Evolutionary conservation across 352 stramenopile genomes (phyloP), one percentile per base, ranked within the genome.

Genomic region (Plasmopara muralis): DNA sequence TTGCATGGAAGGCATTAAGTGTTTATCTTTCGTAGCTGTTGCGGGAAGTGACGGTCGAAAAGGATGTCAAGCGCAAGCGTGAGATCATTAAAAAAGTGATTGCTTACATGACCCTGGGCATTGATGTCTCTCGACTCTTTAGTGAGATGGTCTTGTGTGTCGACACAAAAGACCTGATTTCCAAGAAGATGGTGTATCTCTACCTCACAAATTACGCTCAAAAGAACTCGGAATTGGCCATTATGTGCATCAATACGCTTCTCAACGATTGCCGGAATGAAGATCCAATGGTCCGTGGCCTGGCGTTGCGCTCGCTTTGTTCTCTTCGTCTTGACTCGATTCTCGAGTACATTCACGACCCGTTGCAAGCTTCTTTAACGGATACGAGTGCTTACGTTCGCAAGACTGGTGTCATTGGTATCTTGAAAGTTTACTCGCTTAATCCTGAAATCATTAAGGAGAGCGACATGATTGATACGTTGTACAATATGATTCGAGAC

Each of bases 131-230:
- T 18, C 83, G 93, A 33, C 88, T 99, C 42, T 99, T 99, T 69
- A 98, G 94, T 37, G 95, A 99, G 77, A 98, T 99, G 94, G 97
- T 99, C 66, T 80, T 99, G 58, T 94, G 79, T 62, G 87, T 93
- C 41, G 94, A 98, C 66, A 99, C 95, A 12, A 91, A 96, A 45
- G 97, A 99, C 80, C 83, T 99, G 10, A 97, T 99, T 46, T 95
- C 98, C 29, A 99, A 99, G 79, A 99, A 99, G 69, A 99, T 99
- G 96, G 95, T 99, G 15, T 99, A 99, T 62, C 79, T 99, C n/a
- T 99, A 98, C 68, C 75, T 99, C 20, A 98, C 93, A 64, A 99
- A 97, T 66, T 99, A 99, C 75, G 97, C 97, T 6, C 83, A 96
- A 54, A 96, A 96, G 56, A 98, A 99, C 74, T 96, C 95, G 33